A percentile compares a stretch with the other conserved stretches of the same genome.
phyloP scores from a whole-genome alignment of 1,284 basidiomycete species.

The Erythrobasidium hasegawianum region DNA sequence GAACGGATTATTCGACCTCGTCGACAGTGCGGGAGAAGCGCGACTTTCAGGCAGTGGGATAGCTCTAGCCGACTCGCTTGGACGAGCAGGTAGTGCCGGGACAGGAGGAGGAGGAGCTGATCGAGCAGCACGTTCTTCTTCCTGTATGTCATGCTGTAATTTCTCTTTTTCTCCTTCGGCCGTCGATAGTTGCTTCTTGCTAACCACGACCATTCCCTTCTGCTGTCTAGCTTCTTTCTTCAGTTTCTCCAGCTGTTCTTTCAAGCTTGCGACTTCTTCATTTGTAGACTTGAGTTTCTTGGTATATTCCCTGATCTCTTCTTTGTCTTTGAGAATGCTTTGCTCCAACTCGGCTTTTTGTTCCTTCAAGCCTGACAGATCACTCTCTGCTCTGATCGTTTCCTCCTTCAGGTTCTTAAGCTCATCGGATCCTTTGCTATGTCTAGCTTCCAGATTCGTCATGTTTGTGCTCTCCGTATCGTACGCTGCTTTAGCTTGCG shows the following conservation, averaged over 20 bases:
- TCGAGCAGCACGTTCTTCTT: slow-evolving; percentile 50
- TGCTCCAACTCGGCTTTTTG: slow-evolving; percentile 94
- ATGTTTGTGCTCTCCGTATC: slow-evolving; percentile 78
- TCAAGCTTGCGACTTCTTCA: slow-evolving; percentile 67
- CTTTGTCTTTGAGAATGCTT: slow-evolving; percentile 81
- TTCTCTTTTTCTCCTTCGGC: slow-evolving; percentile 74
- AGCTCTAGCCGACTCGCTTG: background rate
- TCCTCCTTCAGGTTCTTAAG: slow-evolving; percentile 74
- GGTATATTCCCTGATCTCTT: slow-evolving; percentile 83
- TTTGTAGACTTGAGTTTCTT: slow-evolving; percentile 75
- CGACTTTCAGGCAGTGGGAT: slow-evolving; percentile 38
- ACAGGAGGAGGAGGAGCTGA: slow-evolving; percentile 58
- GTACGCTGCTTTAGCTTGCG: slow-evolving; percentile 60
- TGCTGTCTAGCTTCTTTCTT: slow-evolving; percentile 94
- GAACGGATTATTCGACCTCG: slow-evolving; percentile 73
- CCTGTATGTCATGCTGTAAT: slow-evolving; percentile 55
- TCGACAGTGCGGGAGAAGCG: slow-evolving; percentile 51
- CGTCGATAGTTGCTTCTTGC: slow-evolving; percentile 84
- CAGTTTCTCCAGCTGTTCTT: slow-evolving; percentile 75
- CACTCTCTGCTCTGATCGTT: slow-evolving; percentile 84
- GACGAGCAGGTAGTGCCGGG: slow-evolving; percentile 53
- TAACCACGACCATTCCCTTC: slow-evolving; percentile 89
- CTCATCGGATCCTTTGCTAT: slow-evolving; percentile 65
- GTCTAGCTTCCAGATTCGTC: slow-evolving; percentile 67
- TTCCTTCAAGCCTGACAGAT: slow-evolving; percentile 78